phyloP scores from a whole-genome alignment of 1,139 yeast genomes.

The Diutina neorugosa region DNA sequence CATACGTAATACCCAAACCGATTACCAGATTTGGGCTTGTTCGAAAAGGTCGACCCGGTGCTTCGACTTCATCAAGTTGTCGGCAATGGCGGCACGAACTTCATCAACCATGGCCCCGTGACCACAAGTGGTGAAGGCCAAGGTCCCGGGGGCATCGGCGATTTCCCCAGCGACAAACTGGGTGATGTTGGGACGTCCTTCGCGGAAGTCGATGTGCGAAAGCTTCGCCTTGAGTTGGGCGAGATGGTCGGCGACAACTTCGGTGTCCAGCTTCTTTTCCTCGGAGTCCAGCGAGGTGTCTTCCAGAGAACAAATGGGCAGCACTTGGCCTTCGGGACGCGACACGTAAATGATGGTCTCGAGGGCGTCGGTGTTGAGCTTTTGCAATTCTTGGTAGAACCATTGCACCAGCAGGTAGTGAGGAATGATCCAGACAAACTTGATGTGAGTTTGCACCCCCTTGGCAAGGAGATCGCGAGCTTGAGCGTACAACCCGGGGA shows the following conservation, averaged over 20 bases:
- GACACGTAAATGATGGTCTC: slow-evolving; percentile 33
- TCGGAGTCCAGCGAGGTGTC: slow-evolving; percentile 4
- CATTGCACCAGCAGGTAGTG: slow-evolving; percentile 32
- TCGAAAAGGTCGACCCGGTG: slow-evolving; percentile 10
- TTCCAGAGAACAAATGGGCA: background rate
- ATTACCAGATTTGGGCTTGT: slow-evolving; percentile 9
- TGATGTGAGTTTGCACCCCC: slow-evolving; percentile 10
- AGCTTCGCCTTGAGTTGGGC: slow-evolving; percentile 3
- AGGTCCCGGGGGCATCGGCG: slow-evolving; percentile 7
- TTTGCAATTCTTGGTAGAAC: slow-evolving; percentile 37
- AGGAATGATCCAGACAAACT: slow-evolving; percentile 41
- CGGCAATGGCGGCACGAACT: slow-evolving; percentile 7
- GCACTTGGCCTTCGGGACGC: slow-evolving; percentile 14
- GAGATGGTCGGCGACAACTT: background rate
- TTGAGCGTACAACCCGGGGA: slow-evolving; percentile 9
- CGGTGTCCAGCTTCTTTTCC: slow-evolving; percentile 4
- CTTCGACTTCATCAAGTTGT: slow-evolving; percentile 6
- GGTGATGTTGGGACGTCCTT: slow-evolving; percentile 8
- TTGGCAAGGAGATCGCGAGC: slow-evolving; percentile 7
- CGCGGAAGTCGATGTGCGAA: slow-evolving; percentile 7
- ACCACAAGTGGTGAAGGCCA: slow-evolving; percentile 10
- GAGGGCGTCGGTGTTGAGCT: slow-evolving; percentile 19
- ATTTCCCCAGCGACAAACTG: slow-evolving; percentile 6
- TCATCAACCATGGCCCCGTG: slow-evolving; percentile 9
- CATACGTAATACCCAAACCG: background rate